Evolutionary conservation across 805 yeast species (phyloP), one percentile per base, ranked within the genome.

Genomic region (Cyberlindnera xylosilytica): DNA sequence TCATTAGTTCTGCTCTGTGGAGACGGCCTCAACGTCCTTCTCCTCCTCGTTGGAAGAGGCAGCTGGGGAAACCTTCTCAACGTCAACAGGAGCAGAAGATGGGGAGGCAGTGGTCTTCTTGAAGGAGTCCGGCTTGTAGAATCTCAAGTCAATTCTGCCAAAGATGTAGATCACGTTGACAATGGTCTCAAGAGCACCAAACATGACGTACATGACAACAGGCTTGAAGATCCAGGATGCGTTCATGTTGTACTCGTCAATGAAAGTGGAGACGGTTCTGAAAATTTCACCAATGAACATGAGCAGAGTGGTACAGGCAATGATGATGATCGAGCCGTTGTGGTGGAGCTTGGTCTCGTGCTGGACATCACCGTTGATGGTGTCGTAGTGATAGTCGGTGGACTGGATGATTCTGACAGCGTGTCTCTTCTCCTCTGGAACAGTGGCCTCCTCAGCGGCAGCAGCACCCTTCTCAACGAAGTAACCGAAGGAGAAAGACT

Each of bases 101-200:
- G 39, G 17, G 16, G 27, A 9, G 19, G 36, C 6, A 34, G 27
- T 12, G 33, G 22, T 13, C 10, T 22, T 34, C 34, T 42, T 47
- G 37, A 56, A 69, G 26, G 64, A 62, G 60, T 84, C 91, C 17
- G 93, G 90, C 60, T 84, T 79, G 72, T 85, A 85, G 66, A 84
- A 85, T 63, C 93, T 74, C 56, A 85, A 69, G 60, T 85, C 95
- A 36, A 81, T 76, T 63, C 95, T 74, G 22, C 81, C 79, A 31
- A 81, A 52, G 43, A 85, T 59, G 60, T 78, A 82, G 28, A 79
- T 49, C 15, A 77, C 36, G 51, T 80, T 75, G 44, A 80, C 78
- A 20, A 81, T 52, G 0, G 73, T 68, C 65, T 85, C 93, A 35
- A 81, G 67, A 9, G 73, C 78, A 36, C 90, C 90, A 75, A 85